Percentiles rank a stretch among this genome's conserved stretches.
These are phyloP conservation scores for Cyberlindnera maritima DNA, from an alignment of 805 yeast species.

Conservation along the genomic window DNA sequence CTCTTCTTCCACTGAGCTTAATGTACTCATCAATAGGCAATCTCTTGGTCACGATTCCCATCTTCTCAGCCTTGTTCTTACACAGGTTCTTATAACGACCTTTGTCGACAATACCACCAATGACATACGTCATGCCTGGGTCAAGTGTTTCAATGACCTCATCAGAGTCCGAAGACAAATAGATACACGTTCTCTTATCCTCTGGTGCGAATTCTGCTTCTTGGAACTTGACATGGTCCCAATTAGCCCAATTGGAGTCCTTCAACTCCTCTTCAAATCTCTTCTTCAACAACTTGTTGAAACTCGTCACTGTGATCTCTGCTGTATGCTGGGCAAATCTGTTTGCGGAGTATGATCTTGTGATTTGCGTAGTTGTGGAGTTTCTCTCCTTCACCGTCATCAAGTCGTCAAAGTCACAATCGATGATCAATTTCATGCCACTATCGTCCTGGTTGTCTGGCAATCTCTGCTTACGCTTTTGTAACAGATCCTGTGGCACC, in stretches of 20 bases:
- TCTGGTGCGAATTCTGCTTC: conserved; percentile 29
- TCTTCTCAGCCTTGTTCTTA: conserved; percentile 69
- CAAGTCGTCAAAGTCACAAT: conserved; percentile 86
- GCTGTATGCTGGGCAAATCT: conserved; percentile 57
- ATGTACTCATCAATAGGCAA: conserved; percentile 87
- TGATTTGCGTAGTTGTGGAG: conserved; percentile 76
- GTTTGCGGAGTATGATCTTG: conserved; percentile 79
- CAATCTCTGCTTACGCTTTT: conserved; percentile 32
- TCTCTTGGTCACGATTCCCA: conserved; percentile 71
- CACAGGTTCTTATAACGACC: conserved; percentile 84
- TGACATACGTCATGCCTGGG: conserved; percentile 71
- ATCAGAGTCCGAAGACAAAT: conserved; percentile 85
- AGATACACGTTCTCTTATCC: conserved; percentile 47
- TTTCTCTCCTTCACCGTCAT: conserved; percentile 74
- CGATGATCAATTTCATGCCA: conserved; percentile 62
- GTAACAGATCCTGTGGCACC: conserved; percentile 37
- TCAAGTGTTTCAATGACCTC: conserved; percentile 61
- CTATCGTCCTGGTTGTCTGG: conserved; percentile 44
- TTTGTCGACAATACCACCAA: conserved; percentile 96
- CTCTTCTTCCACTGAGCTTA: conserved; percentile 79
- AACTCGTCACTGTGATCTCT: conserved; percentile 58
- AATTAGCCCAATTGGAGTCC: conserved; percentile 52
- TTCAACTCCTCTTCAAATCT: conserved; percentile 65
- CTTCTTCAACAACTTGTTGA: conserved; percentile 59
- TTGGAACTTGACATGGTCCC: conserved; percentile 63